Conservation (phyloP, 1,139 yeast genomes). For the Pneumocystis murina region DNA sequence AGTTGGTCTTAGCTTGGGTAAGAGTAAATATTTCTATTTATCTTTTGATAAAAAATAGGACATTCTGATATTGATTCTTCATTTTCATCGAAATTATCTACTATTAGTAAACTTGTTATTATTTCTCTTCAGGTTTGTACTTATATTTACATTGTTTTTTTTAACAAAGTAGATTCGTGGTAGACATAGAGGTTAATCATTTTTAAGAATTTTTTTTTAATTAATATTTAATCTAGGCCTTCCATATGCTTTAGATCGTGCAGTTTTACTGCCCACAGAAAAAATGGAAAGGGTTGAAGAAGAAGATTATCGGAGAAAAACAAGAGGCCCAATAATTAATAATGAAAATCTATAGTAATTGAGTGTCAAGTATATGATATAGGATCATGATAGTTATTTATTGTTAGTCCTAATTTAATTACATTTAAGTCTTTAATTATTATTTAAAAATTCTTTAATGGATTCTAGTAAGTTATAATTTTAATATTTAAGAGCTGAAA, state of each 20-base stretch:
- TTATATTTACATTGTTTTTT: background rate
- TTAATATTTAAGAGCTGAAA: too few relatives aligned
- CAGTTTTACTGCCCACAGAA: slow-evolving; percentile 72
- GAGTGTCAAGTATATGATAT: background rate
- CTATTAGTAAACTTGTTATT: slow-evolving; percentile 65
- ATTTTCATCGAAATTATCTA: slow-evolving; percentile 54
- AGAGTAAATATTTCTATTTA: background rate
- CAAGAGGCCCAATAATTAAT: background rate
- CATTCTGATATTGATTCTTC: slow-evolving; percentile 55
- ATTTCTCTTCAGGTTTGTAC: slow-evolving; percentile 43
- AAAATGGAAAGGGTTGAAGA: slow-evolving; percentile 50
- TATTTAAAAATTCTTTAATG: background rate
- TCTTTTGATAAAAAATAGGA: slow-evolving; percentile 47
- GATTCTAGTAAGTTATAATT: background rate
- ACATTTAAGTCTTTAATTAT: background rate
- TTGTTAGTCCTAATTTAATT: background rate
- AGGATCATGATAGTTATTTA: background rate
- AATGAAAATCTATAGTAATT: background rate
- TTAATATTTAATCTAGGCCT: slow-evolving; percentile 28
- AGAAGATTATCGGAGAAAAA: slow-evolving; percentile 10
- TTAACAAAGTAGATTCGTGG: slow-evolving; percentile 53
- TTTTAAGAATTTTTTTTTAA: background rate
- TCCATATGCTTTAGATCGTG: slow-evolving; percentile 87
- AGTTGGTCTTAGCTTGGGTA: slow-evolving; percentile 13
- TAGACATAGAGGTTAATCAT: slow-evolving; percentile 53